These are phyloP conservation scores for Corynespora cassiicola DNA, from an alignment of 2,329 filamentous ascomycete genomes.

Conservation along the genomic window DNA sequence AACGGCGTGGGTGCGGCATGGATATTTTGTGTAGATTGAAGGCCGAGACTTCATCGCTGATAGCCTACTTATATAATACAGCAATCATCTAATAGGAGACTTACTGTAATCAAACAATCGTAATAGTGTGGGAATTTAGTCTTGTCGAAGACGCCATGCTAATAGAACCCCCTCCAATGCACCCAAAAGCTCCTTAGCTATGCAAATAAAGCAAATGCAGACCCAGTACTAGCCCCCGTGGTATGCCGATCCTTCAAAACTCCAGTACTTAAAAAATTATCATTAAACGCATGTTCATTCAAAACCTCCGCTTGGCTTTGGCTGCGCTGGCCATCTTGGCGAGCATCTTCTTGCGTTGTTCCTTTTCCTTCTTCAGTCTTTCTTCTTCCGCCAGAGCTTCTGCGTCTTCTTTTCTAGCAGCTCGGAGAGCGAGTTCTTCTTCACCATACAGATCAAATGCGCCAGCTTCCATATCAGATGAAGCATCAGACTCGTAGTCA, in stretches of 20 bases:
- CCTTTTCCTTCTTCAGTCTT: constrained; percentile 41
- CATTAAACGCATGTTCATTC: constrained; percentile 13
- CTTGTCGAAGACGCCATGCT: constrained; percentile 24
- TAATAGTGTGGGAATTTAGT: constrained; percentile 20
- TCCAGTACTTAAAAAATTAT: constrained; percentile 17
- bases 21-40: background rate
- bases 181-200: constrained; percentile 34
- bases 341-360: constrained; percentile 43
- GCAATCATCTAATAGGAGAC: constrained; percentile 16
- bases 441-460: constrained; percentile 76
- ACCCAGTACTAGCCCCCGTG: constrained; percentile 21
- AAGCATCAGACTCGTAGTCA: constrained; percentile 68
- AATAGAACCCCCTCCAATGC: constrained; percentile 17
- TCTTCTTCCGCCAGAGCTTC: constrained; percentile 66
- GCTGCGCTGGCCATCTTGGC: constrained; percentile 34
- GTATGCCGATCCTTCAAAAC: constrained; percentile 39
- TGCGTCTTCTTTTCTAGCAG: constrained; percentile 72
- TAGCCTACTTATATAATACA: constrained; percentile 20
- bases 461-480: constrained; percentile 81
- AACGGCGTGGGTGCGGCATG: background rate
- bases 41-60: constrained; percentile 10
- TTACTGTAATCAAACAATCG: constrained; percentile 24
- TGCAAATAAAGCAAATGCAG: constrained; percentile 37
- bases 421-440: constrained; percentile 67
- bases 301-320: constrained; percentile 38